These are phyloP conservation scores for Vachellia collinsii DNA, from an alignment of 306 rosid genomes.

Conservation along the genomic window DNA sequence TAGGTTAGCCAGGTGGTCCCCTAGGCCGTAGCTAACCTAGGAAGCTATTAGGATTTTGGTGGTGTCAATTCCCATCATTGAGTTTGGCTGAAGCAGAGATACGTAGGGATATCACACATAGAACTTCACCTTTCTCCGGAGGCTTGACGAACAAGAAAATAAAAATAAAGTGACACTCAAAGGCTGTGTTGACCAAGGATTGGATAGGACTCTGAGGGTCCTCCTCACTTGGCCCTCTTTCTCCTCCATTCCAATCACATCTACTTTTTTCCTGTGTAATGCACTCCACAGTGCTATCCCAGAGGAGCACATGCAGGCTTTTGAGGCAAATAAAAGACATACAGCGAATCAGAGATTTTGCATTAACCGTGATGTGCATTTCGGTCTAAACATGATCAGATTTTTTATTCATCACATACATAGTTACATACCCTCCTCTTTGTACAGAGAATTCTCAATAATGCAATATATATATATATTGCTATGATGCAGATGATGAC, in stretches of 20 bases:
- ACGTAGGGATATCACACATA: too few species aligned
- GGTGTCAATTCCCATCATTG: constrained; percentile 25
- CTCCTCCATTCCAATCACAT: constrained; percentile 6
- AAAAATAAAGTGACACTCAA: constrained; percentile 17
- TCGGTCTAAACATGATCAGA: not conserved
- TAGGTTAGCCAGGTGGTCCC: not conserved
- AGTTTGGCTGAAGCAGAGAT: not conserved
- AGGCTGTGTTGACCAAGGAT: constrained; percentile 21
- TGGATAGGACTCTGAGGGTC: not conserved
- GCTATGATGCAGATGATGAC: constrained; percentile 44
- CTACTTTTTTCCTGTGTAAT: constrained; percentile 15
- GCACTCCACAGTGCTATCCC: not conserved
- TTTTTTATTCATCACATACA: not conserved
- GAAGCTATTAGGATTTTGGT: constrained; percentile 1
- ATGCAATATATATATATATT: not conserved
- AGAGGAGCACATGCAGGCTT: constrained; percentile 29
- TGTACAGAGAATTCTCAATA: not conserved
- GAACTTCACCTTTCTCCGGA: constrained; percentile 13
- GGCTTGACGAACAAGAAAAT: constrained; percentile 4
- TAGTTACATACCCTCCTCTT: not conserved
- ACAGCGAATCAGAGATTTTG: not conserved
- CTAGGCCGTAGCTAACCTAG: not conserved
- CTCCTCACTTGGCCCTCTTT: constrained; percentile 4
- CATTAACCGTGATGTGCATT: not conserved
- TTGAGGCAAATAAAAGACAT: not conserved